phyloP scores from a whole-genome alignment of 73 alveolate genomes.

The Stentor roeselii region DNA sequence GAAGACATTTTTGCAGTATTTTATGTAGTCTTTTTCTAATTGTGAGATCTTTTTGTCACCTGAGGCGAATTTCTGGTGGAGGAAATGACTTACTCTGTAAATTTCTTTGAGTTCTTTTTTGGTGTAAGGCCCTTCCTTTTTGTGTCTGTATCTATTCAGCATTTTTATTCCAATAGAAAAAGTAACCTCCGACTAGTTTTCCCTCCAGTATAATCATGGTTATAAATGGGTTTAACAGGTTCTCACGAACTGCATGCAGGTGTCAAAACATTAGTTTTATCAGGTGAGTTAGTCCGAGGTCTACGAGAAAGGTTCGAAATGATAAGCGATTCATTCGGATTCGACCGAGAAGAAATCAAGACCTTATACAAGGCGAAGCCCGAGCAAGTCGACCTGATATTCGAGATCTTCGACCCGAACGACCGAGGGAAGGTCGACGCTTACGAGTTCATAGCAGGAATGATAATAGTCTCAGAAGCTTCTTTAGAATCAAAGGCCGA shows the following conservation, averaged over 20 bases:
- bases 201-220: not conserved
- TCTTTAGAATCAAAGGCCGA: conserved; percentile 64
- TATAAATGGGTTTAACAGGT: conserved; percentile 18
- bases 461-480: conserved; percentile 79
- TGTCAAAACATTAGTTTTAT: not conserved
- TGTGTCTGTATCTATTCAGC: not conserved
- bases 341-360: conserved; percentile 53
- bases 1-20: not conserved
- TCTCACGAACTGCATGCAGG: conserved; percentile 22
- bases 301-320: conserved; percentile 54
- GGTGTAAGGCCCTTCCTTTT: not conserved
- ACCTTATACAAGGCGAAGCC: conserved; percentile 46
- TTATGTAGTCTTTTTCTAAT: not conserved
- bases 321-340: conserved; percentile 56
- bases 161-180: not conserved
- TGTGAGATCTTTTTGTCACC: not conserved
- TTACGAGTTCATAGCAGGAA: conserved; percentile 83
- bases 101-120: not conserved
- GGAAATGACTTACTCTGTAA: not conserved
- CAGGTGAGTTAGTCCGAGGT: conserved; percentile 20
- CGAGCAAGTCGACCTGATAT: conserved; percentile 68
- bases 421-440: conserved; percentile 87
- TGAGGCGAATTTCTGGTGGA: not conserved
- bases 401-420: conserved; percentile 81
- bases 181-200: not conserved